Conservation (phyloP, 2,329 filamentous ascomycete species). For the Myriosclerotinia duriaeana region DNA sequence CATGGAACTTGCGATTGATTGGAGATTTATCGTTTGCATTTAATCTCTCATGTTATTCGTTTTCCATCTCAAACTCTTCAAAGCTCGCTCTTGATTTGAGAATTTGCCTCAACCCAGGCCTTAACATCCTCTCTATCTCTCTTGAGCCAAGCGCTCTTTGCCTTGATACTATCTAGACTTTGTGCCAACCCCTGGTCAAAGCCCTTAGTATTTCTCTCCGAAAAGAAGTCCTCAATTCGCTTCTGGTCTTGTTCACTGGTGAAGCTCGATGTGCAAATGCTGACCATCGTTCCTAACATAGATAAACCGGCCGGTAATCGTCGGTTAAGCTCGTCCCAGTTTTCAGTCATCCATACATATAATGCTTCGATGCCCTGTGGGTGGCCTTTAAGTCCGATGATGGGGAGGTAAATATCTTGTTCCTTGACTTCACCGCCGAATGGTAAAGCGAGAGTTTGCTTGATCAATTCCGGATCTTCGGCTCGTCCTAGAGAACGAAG, state of each 20-base stretch:
- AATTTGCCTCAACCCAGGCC: constrained; percentile 65
- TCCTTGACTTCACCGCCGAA: constrained; percentile 83
- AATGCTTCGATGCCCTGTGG: constrained; percentile 75
- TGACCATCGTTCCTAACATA: constrained; percentile 82
- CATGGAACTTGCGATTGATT: neutral
- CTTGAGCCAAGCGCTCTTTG: constrained; percentile 79
- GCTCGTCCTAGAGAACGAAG: constrained; percentile 80
- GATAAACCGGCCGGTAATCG: constrained; percentile 82
- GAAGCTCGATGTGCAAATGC: constrained; percentile 79
- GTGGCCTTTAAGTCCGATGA: constrained; percentile 75
- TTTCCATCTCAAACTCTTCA: constrained; percentile 18
- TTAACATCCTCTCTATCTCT: constrained; percentile 77
- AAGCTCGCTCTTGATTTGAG: constrained; percentile 38
- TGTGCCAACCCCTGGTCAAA: constrained; percentile 90
- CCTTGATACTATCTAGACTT: constrained; percentile 78
- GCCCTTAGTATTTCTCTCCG: constrained; percentile 76
- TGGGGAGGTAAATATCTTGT: constrained; percentile 90
- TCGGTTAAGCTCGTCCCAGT: constrained; percentile 82
- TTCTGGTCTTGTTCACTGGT: constrained; percentile 72
- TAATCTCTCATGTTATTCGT: neutral
- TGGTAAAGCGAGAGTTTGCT: constrained; percentile 74
- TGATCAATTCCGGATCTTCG: constrained; percentile 74
- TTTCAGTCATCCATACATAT: constrained; percentile 79
- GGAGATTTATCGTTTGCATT: constrained; percentile 1
- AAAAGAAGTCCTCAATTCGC: constrained; percentile 79